A percentile compares a stretch with the other conserved stretches of the same genome.
These are phyloP conservation scores for Microcyclospora pomicola DNA, from an alignment of 2,329 filamentous ascomycete genomes.

Conservation along the genomic window DNA sequence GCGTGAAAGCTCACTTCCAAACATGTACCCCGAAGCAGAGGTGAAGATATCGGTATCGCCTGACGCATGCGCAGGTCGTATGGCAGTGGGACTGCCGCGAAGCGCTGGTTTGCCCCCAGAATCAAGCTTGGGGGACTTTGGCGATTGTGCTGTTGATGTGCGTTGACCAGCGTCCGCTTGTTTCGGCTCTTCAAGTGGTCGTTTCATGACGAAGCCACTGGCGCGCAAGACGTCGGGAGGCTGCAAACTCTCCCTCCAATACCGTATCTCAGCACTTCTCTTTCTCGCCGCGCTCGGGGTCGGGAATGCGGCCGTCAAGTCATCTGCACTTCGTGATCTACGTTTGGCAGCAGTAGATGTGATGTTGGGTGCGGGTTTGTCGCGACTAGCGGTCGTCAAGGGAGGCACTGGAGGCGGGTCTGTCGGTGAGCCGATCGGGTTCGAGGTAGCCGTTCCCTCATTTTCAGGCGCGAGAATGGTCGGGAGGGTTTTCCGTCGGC, in stretches of 20 bases:
- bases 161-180: not conserved
- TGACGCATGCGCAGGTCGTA: not conserved
- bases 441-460: constrained; percentile 10
- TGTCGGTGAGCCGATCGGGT: not conserved
- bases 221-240: constrained; percentile 15
- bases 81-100: not conserved
- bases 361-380: constrained; percentile 4
- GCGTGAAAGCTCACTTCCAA: constrained; percentile 7
- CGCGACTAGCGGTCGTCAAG: constrained; percentile 2
- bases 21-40: constrained; percentile 2
- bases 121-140: not conserved
- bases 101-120: not conserved
- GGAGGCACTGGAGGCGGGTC: not conserved
- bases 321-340: constrained; percentile 22
- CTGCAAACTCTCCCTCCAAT: constrained; percentile 23
- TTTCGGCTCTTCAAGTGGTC: constrained; percentile 2
- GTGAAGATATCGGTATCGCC: constrained; percentile 1
- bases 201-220: constrained; percentile 13
- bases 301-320: constrained; percentile 11
- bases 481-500: constrained; percentile 20
- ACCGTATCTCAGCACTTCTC: constrained; percentile 23
- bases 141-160: too few species aligned
- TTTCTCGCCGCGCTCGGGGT: constrained; percentile 14
- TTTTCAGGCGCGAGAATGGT: constrained; percentile 16
- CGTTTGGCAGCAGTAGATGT: constrained; percentile 15